Base-by-base conservation (phyloP, 2,329 filamentous ascomycete genomes). In the Colletotrichum horii region DNA sequence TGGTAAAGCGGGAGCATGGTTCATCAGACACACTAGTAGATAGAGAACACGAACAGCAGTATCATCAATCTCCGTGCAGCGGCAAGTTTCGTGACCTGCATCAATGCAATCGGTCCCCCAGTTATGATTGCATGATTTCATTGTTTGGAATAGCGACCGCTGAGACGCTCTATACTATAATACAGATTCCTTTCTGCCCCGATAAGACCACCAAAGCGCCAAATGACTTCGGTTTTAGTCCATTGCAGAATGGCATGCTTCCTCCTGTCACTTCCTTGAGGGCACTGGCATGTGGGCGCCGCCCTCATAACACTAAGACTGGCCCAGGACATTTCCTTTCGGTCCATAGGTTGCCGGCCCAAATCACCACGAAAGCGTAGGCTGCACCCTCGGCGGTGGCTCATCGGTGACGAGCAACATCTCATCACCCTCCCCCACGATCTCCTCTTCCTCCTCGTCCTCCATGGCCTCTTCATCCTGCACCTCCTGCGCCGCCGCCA, bases 381-480 rank as follows among this genome's bases (percentile, higher is more conserved):
- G 72, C 66, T 77, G 36, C 12, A 66, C 16, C 15, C 43, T 32
- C 6, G 55, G 30, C 3, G 8, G 9, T 24, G 81, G 81, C 32
- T 82, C 82, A 8, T 78, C 76, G 28, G 75, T 76, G 15, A 84
- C 82, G 15, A 83, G 76, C 22, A 84, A 79, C 26, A 81, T 75
- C 76, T 83, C 82, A 12, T 82, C 77, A 6, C 75, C 66, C 0
- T 66, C 76, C 0, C 76, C 73, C 8, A 36, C 72, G 2, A 77
- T 78, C 3, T 71, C 66, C 1, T 76, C 78, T 2, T 79, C 81
- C 1, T 74, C 79, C 70, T 84, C 83, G 1, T 80, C 80, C 48
- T 83, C 80, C 56, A 36, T 4, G 79, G 28, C 5, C 74, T 81
- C 15, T 77, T 78, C 36, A 3, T 26, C 38, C 11, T 15, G 66